phyloP scores from a whole-genome alignment of 2,329 filamentous ascomycete species.

The Xylariaceae sp. region DNA sequence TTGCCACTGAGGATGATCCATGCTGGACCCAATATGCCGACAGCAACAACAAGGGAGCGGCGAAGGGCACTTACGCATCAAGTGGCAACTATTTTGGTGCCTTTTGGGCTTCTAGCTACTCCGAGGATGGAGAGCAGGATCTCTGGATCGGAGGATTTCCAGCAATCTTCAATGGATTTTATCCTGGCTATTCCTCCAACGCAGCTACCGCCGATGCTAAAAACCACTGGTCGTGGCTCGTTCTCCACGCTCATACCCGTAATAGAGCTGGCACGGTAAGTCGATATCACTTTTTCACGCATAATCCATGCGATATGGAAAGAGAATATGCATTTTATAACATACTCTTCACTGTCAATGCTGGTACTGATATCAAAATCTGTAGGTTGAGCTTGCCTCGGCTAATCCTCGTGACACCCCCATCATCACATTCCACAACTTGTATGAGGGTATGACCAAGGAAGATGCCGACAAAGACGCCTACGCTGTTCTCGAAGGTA shows the following conservation, averaged over 20 bases:
- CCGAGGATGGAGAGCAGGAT: constrained; percentile 29
- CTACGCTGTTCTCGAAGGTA: constrained; percentile 54
- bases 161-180: constrained; percentile 39
- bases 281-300: too few species aligned
- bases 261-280: constrained; percentile 59
- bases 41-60: constrained; percentile 12
- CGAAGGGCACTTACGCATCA: constrained; percentile 33
- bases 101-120: constrained; percentile 23
- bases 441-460: constrained; percentile 42
- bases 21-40: constrained; percentile 26
- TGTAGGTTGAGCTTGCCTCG: constrained; percentile 46
- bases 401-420: constrained; percentile 63
- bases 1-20: constrained; percentile 31
- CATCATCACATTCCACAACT: constrained; percentile 61
- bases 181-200: constrained; percentile 34
- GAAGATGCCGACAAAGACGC: constrained; percentile 47
- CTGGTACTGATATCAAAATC: neutral
- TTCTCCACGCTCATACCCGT: constrained; percentile 55
- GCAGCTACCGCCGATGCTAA: constrained; percentile 34
- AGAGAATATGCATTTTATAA: too few species aligned
- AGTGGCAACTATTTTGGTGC: constrained; percentile 33
- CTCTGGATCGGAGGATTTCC: constrained; percentile 39
- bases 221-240: constrained; percentile 42
- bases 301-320: too few species aligned
- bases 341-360: neutral